A percentile compares a stretch with the other conserved stretches of the same genome.
phyloP scores from a whole-genome alignment of 176 grass and related monocot species.

The Themeda triandra region DNA sequence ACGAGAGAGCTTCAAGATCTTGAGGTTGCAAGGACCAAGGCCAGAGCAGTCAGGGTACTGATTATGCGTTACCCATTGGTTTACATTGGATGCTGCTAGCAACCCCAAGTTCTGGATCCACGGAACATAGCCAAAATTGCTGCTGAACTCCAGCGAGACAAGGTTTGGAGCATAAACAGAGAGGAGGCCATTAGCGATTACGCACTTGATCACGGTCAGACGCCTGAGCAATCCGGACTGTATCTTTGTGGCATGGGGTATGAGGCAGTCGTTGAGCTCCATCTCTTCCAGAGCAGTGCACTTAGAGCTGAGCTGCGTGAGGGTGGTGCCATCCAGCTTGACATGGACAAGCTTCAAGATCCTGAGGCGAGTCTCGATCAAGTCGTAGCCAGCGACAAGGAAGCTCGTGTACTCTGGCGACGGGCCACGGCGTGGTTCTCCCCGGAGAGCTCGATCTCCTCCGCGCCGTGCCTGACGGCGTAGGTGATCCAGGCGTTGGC shows the following conservation, averaged over 20 bases:
- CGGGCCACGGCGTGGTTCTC: background rate
- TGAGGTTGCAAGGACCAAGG: background rate
- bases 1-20: slow-evolving; percentile 13
- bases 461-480: background rate
- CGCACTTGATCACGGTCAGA: slow-evolving; percentile 9
- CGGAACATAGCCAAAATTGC: background rate
- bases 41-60: background rate
- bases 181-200: background rate
- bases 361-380: background rate
- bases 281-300: slow-evolving; percentile 19
- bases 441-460: slow-evolving; percentile 12
- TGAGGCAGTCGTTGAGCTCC: background rate
- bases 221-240: background rate
- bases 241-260: background rate
- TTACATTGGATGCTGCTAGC: too few relatives aligned
- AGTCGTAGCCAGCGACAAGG: background rate
- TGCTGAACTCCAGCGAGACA: background rate
- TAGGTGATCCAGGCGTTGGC: background rate
- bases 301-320: background rate
- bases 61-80: too few relatives aligned
- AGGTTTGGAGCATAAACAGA: slow-evolving; percentile 9
- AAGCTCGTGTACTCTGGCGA: background rate
- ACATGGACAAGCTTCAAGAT: slow-evolving; percentile 21
- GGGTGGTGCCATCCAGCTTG: background rate
- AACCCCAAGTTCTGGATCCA: background rate